A percentile compares a stretch with the other conserved stretches of the same genome.
phyloP scores from a whole-genome alignment of 1,284 basidiomycete genomes.

The Amylostereum chailletii region DNA sequence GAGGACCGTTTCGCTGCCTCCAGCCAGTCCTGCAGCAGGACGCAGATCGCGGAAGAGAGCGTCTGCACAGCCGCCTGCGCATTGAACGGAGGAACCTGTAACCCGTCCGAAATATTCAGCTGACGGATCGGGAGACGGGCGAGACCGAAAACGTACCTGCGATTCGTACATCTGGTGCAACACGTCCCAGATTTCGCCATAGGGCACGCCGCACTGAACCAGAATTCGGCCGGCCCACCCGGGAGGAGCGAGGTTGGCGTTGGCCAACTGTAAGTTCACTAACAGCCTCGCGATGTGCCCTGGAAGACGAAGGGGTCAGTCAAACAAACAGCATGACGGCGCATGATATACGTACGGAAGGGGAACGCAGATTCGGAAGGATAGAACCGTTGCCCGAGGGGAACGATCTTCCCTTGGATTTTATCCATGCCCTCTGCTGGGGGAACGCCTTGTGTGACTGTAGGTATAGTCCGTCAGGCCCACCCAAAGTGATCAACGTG shows the following conservation, averaged over 20 bases:
- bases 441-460: conserved; percentile 44
- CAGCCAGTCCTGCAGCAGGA: conserved; percentile 70
- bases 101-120: background rate
- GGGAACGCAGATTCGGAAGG: conserved; percentile 90
- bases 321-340: background rate
- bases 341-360: conserved; percentile 44
- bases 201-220: conserved; percentile 69
- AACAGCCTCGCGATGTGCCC: conserved; percentile 64
- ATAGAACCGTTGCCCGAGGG: conserved; percentile 78
- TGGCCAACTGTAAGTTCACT: conserved; percentile 58
- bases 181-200: conserved; percentile 74
- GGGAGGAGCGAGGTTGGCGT: conserved; percentile 47
- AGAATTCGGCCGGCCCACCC: conserved; percentile 80
- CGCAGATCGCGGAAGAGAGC: conserved; percentile 70
- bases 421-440: conserved; percentile 47
- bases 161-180: conserved; percentile 84
- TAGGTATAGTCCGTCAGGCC: conserved; percentile 3
- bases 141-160: conserved; percentile 42
- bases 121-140: background rate
- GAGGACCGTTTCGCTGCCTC: conserved; percentile 64
- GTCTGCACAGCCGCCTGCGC: conserved; percentile 67
- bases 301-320: conserved; percentile 18
- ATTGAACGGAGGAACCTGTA: conserved; percentile 76
- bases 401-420: conserved; percentile 55
- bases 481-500: conserved; percentile 2